Base-by-base conservation (phyloP, 2,329 filamentous ascomycete species). In the Ascosphaera acerosa region DNA sequence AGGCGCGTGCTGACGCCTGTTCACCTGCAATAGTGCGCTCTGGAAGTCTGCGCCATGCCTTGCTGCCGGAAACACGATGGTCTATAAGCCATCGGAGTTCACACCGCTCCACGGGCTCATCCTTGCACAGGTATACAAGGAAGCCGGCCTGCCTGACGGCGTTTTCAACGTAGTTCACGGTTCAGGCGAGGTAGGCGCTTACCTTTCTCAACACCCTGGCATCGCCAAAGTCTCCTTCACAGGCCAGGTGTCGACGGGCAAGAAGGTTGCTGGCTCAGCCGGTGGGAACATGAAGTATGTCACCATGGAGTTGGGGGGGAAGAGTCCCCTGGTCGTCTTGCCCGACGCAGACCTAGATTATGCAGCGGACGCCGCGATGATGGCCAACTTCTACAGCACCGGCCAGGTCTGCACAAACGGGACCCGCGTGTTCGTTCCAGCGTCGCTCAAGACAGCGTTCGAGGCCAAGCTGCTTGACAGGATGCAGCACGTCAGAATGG, bases 391-490 rank as follows among this genome's bases (percentile, higher is more conserved):
- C 56, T 90, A 76, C 60, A 81, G 74, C 40, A 76, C 76, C 0
- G 81, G 81, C 18, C 81, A 91, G 52, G 80, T 90, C 31, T 91
- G 81, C 62, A 90, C 81, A 31, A 90, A 90, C 48, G 81, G 81
- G 31, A 90, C 81, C 1, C 64, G 81, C 7, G 80, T 90, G 19
- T 90, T 90, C 47, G 63, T 91, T 2, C 78, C 75, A 0, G 54
- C 60, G 19, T 47, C 53, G 22, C 61, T 80, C 49, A 70, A 81
- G 46, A 34, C 53, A 10, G 58, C 56, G 0, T 82, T 90, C 39
- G 77, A 89, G 48, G 57, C 61, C 41, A 54, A 57, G 0, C 54
- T 90, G 2, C 44, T 81, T 2, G 62, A 72, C 37, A 78, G 78
- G 45, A 73, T 89, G 50, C 43, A 58, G 36, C 61, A 65, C 41